Conservation (phyloP, 2,329 filamentous ascomycete genomes). For the Thermothelomyces thermophilus region DNA sequence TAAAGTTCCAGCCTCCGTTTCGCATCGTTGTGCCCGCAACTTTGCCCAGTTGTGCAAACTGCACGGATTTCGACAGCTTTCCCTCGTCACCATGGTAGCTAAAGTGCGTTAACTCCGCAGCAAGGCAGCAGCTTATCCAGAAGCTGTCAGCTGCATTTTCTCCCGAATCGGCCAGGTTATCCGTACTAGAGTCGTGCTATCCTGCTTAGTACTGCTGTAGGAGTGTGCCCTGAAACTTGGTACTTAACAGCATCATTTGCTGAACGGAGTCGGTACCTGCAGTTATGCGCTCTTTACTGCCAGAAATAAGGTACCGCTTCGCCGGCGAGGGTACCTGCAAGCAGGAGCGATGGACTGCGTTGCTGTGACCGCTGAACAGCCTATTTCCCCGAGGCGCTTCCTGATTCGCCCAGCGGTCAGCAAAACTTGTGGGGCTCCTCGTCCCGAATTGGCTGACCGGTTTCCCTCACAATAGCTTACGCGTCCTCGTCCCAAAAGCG, state of each 20-base stretch:
- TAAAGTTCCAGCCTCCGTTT: neutral
- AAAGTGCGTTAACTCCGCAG: neutral
- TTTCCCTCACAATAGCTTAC: constrained; percentile 25
- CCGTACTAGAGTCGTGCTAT: no score
- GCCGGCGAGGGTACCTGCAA: no score
- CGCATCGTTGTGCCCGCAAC: neutral
- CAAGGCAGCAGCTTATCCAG: neutral
- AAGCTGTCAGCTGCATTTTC: neutral
- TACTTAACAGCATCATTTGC: no score
- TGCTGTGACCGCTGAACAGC: constrained; percentile 19
- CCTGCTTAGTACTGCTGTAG: no score
- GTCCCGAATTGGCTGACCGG: constrained; percentile 4
- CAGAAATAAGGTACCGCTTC: no score
- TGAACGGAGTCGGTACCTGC: no score
- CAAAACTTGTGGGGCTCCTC: neutral
- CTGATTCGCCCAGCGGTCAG: constrained; percentile 14
- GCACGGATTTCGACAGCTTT: neutral
- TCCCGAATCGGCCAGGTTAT: no score
- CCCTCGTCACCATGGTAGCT: neutral
- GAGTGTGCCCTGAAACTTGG: no score
- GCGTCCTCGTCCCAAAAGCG: constrained; percentile 30
- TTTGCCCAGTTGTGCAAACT: constrained; percentile 10
- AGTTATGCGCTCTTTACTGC: no score
- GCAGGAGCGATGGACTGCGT: constrained; percentile 9
- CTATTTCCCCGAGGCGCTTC: constrained; percentile 14